phyloP scores from a whole-genome alignment of 805 yeast species.

The Citeromyces matritensis region DNA sequence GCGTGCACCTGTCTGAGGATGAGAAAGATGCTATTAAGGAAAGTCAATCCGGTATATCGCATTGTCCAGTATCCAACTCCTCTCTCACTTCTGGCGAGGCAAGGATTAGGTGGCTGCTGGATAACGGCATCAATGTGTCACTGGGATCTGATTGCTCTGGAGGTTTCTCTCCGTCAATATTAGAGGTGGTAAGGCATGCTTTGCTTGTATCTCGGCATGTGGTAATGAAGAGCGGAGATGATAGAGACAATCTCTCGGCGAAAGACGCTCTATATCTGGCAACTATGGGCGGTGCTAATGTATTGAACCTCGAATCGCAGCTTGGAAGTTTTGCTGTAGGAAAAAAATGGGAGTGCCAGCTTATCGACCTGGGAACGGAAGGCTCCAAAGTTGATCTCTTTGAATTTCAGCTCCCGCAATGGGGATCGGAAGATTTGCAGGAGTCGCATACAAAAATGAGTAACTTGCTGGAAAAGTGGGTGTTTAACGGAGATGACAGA shows the following conservation, averaged over 20 bases:
- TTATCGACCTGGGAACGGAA: constrained; percentile 37
- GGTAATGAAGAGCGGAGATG: constrained; percentile 32
- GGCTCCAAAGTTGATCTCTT: constrained; percentile 58
- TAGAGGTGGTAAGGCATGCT: constrained; percentile 51
- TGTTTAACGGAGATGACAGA: constrained; percentile 88
- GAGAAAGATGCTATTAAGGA: constrained; percentile 42
- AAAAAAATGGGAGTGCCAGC: constrained; percentile 74
- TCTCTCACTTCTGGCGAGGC: constrained; percentile 81
- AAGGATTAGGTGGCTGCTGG: constrained; percentile 49
- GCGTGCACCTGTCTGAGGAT: constrained; percentile 48
- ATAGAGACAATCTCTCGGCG: constrained; percentile 32
- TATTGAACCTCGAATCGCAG: constrained; percentile 34
- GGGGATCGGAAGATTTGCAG: too few relatives aligned
- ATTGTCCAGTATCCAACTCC: constrained; percentile 82
- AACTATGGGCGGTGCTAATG: constrained; percentile 76
- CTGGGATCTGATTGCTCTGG: constrained; percentile 68
- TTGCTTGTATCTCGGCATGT: constrained; percentile 51
- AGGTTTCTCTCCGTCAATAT: constrained; percentile 48
- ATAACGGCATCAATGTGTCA: constrained; percentile 56
- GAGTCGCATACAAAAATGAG: constrained; percentile 22
- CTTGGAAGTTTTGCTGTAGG: constrained; percentile 66
- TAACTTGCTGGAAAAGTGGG: constrained; percentile 72
- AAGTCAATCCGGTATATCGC: constrained; percentile 55
- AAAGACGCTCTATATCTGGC: constrained; percentile 64
- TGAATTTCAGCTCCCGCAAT: constrained; percentile 42